phyloP scores from a whole-genome alignment of 108 stramenopile species.

The Skeletonema menzelii region DNA sequence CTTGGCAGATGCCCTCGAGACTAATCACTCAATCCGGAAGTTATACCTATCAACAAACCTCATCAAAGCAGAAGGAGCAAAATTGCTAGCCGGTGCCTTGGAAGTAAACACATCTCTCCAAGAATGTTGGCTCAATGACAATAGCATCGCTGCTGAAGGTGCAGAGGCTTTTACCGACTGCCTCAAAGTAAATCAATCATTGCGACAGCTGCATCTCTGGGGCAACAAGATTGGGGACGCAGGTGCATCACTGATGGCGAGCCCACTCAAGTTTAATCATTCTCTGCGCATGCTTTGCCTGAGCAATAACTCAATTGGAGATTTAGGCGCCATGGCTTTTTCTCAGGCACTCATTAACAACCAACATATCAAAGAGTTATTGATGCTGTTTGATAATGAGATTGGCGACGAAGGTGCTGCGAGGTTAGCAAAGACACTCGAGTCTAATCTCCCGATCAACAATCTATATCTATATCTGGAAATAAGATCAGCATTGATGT shows the following conservation, averaged over 20 bases:
- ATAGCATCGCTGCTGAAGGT: neutral
- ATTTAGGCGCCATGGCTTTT: slow-evolving; percentile 22
- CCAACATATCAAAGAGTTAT: slow-evolving; percentile 20
- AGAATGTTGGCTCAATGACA: neutral
- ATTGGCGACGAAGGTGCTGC: neutral
- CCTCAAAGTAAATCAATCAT: neutral
- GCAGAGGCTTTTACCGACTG: neutral
- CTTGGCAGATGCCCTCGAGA: slow-evolving; percentile 20
- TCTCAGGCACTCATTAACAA: slow-evolving; percentile 25
- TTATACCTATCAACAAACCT: slow-evolving; percentile 39
- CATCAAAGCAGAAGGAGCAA: slow-evolving; percentile 8
- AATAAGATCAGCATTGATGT: neutral
- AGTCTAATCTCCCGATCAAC: neutral
- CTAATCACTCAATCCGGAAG: slow-evolving; percentile 30
- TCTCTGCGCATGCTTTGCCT: neutral
- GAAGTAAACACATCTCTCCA: neutral
- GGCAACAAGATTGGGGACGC: neutral
- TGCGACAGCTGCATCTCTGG: neutral
- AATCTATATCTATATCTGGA: neutral
- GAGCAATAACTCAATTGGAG: slow-evolving; percentile 32
- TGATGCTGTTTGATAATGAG: slow-evolving; percentile 35
- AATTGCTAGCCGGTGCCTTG: neutral
- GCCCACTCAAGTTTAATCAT: neutral
- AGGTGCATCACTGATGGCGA: neutral
- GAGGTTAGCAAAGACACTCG: neutral